A percentile compares a stretch with the other conserved stretches of the same genome.
Conservation (phyloP, 805 yeast species). For the Komagataella populi region DNA sequence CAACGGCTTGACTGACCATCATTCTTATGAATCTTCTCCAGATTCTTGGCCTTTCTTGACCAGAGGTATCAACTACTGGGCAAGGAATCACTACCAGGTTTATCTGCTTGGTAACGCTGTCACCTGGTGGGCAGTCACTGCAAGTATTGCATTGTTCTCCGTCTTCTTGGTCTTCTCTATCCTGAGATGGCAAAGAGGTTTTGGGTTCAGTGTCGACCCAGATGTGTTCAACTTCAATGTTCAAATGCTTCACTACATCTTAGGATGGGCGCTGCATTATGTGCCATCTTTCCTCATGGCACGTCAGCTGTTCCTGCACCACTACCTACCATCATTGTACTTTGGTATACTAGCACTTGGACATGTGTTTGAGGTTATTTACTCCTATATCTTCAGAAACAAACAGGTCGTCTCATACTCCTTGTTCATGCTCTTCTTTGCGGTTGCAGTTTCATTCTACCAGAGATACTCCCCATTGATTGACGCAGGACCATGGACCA, state of each 20-base stretch:
- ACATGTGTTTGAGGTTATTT: constrained; percentile 22
- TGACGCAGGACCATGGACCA: constrained; percentile 76
- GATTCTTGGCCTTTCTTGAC: constrained; percentile 58
- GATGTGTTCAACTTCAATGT: constrained; percentile 51
- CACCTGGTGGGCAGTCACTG: constrained; percentile 62
- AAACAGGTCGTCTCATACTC: constrained; percentile 30
- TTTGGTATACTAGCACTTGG: constrained; percentile 31
- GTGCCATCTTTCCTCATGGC: constrained; percentile 35
- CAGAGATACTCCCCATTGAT: constrained; percentile 54
- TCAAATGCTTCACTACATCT: constrained; percentile 43
- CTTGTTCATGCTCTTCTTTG: constrained; percentile 32
- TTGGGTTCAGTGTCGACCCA: constrained; percentile 28
- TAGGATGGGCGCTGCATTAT: constrained; percentile 51
- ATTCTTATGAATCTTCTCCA: constrained; percentile 61
- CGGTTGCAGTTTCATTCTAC: constrained; percentile 40
- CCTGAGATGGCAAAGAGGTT: constrained; percentile 52
- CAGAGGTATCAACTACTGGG: constrained; percentile 81
- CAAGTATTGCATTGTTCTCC: constrained; percentile 34
- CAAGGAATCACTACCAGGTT: constrained; percentile 36
- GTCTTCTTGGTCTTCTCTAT: constrained; percentile 32
- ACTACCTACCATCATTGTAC: constrained; percentile 36
- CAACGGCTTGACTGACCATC: constrained; percentile 54
- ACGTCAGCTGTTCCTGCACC: constrained; percentile 26
- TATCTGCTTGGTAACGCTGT: constrained; percentile 72
- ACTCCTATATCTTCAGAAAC: constrained; percentile 15